Percentiles rank a stretch among this genome's conserved stretches.
phyloP scores from a whole-genome alignment of 495 filamentous ascomycete species.

The Xylaria castorea region DNA sequence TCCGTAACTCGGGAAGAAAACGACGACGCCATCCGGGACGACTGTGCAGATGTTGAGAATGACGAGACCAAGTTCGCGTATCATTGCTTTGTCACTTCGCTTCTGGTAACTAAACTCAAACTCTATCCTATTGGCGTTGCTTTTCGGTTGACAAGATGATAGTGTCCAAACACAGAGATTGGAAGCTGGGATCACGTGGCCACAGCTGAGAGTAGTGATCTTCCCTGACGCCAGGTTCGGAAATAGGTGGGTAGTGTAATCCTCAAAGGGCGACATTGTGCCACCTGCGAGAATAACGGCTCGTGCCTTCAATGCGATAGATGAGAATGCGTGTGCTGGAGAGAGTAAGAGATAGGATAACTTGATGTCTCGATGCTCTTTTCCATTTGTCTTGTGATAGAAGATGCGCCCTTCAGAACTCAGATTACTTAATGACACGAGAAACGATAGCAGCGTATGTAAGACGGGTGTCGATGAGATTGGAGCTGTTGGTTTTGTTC shows the following conservation, averaged over 20 bases:
- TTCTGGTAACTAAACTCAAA: slow-evolving; percentile 91
- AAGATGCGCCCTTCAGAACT: slow-evolving; percentile 89
- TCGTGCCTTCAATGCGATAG: slow-evolving; percentile 83
- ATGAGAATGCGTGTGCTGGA: slow-evolving; percentile 88
- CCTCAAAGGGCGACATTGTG: slow-evolving; percentile 96
- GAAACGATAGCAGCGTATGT: slow-evolving; percentile 82
- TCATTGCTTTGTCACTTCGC: slow-evolving; percentile 65
- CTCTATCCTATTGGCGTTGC: slow-evolving; percentile 60
- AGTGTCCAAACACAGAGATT: slow-evolving; percentile 78
- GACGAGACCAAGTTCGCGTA: slow-evolving; percentile 75
- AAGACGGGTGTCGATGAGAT: slow-evolving; percentile 70
- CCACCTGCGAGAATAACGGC: slow-evolving; percentile 93
- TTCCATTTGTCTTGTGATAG: slow-evolving; percentile 61
- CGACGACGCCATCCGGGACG: slow-evolving; percentile 91
- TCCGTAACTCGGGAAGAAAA: slow-evolving; percentile 94
- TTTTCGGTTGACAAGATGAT: slow-evolving; percentile 37
- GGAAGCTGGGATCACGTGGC: slow-evolving; percentile 86
- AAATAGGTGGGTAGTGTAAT: slow-evolving; percentile 86
- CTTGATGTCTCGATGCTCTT: slow-evolving; percentile 52
- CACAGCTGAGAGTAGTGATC: slow-evolving; percentile 85
- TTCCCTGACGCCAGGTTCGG: slow-evolving; percentile 69
- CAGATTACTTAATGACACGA: slow-evolving; percentile 84
- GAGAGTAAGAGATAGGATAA: slow-evolving; percentile 93
- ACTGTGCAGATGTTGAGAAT: slow-evolving; percentile 72
- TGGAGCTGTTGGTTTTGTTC: slow-evolving; percentile 31